A percentile compares a stretch with the other conserved stretches of the same genome.
phyloP scores from a whole-genome alignment of 495 filamentous ascomycete genomes.

The Penicillium dipodomyicola region DNA sequence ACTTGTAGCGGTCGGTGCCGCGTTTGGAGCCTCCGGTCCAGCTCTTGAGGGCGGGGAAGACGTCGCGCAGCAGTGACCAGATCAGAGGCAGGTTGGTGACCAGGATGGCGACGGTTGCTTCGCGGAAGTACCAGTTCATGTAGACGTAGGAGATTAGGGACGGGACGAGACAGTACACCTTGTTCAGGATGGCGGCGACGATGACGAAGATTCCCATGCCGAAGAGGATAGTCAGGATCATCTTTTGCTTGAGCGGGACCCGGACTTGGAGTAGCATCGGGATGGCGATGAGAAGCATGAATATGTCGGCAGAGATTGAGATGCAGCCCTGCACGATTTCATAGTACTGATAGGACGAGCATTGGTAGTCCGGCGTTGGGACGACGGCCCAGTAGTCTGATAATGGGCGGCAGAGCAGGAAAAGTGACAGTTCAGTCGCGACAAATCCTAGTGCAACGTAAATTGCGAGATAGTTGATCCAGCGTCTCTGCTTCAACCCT shows the following conservation, averaged over 20 bases:
- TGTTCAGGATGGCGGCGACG: constrained; percentile 60
- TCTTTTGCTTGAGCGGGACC: constrained; percentile 55
- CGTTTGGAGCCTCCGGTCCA: constrained; percentile 47
- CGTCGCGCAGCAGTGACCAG: constrained; percentile 60
- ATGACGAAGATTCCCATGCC: constrained; percentile 67
- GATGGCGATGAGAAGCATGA: constrained; percentile 63
- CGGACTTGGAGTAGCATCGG: constrained; percentile 59
- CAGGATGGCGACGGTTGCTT: constrained; percentile 62
- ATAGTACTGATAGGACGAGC: constrained; percentile 51
- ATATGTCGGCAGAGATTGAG: constrained; percentile 63
- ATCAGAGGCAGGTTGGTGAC: constrained; percentile 65
- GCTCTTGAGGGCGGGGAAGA: constrained; percentile 53
- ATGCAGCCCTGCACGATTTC: constrained; percentile 53
- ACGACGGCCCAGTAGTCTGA: constrained; percentile 60
- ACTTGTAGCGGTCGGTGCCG: constrained; percentile 39
- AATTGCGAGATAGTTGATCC: constrained; percentile 44
- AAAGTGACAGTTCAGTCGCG: constrained; percentile 60
- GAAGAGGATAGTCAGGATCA: constrained; percentile 52
- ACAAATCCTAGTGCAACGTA: constrained; percentile 60
- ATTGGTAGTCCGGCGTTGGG: constrained; percentile 46
- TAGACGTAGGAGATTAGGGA: constrained; percentile 51
- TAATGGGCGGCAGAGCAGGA: constrained; percentile 62
- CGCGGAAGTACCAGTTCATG: constrained; percentile 72
- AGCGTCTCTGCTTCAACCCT: constrained; percentile 38
- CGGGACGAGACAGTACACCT: constrained; percentile 63